Percentiles rank a stretch among this genome's conserved stretches.
These are phyloP conservation scores for Phanerochaete carnosa DNA, from an alignment of 768 basidiomycete genomes.

Conservation along the genomic window DNA sequence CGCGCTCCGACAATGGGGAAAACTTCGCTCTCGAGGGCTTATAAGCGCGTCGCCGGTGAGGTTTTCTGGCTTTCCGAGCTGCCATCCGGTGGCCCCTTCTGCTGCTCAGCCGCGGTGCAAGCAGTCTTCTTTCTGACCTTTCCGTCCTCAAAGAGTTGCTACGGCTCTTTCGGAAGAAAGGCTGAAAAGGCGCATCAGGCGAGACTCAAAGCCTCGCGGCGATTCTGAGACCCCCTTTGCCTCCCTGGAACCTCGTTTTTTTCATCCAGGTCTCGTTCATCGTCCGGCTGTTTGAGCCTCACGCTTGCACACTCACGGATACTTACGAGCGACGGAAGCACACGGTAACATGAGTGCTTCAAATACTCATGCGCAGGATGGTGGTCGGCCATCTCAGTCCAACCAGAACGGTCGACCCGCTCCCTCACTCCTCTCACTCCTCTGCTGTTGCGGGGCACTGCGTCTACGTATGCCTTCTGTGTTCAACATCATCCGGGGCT, in stretches of 20 bases:
- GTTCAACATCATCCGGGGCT: conserved; percentile 67
- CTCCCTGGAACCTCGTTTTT: conserved; percentile 12
- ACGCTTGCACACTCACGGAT: conserved; percentile 3
- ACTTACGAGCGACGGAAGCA: neutral
- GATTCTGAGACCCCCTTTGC: neutral
- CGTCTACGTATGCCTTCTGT: conserved; percentile 57
- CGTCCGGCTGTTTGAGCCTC: neutral
- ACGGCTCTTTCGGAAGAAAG: conserved; percentile 4
- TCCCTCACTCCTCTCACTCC: conserved; percentile 18
- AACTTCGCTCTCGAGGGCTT: conserved; percentile 4
- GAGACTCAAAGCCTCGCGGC: neutral
- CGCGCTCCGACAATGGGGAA: conserved; percentile 10
- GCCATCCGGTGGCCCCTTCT: conserved; percentile 5
- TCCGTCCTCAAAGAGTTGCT: conserved; percentile 1
- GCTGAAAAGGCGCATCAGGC: neutral
- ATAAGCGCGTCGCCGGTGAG: neutral
- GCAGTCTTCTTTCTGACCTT: neutral
- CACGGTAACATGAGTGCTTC: conserved; percentile 19
- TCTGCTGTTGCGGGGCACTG: conserved; percentile 11
- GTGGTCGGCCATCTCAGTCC: conserved; percentile 15
- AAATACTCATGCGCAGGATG: conserved; percentile 22
- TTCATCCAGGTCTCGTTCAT: conserved; percentile 5
- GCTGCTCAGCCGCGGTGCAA: neutral
- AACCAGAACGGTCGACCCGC: conserved; percentile 21
- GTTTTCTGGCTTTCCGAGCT: neutral